phyloP scores from a whole-genome alignment of 306 rosid genomes.

The Gastrolobium bilobum region DNA sequence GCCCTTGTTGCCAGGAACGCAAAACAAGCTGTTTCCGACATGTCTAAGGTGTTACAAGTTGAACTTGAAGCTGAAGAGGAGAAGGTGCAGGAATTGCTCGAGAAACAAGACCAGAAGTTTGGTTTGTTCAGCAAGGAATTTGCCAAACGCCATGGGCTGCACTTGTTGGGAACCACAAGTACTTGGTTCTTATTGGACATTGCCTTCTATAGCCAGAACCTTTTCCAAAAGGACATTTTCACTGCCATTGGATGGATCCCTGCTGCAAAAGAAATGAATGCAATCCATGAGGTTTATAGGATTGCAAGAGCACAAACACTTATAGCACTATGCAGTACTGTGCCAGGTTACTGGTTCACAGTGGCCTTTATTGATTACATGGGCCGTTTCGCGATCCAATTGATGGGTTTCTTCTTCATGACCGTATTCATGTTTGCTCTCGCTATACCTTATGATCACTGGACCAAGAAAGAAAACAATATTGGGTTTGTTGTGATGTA shows the following conservation, averaged over 20 bases:
- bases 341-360: constrained; percentile 95
- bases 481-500: constrained; percentile 78
- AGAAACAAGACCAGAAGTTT: constrained; percentile 42
- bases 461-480: constrained; percentile 62
- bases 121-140: constrained; percentile 75
- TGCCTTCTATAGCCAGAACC: constrained; percentile 90
- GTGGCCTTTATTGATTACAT: constrained; percentile 70
- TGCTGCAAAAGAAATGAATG: constrained; percentile 68
- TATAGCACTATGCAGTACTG: constrained; percentile 84
- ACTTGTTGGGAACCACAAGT: constrained; percentile 74
- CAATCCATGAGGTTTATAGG: constrained; percentile 71
- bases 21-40: constrained; percentile 75
- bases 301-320: constrained; percentile 89
- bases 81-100: constrained; percentile 28
- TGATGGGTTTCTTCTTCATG: constrained; percentile 95
- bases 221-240: constrained; percentile 92
- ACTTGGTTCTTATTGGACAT: constrained; percentile 91
- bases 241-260: constrained; percentile 87
- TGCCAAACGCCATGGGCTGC: constrained; percentile 73
- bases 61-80: constrained; percentile 67
- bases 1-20: constrained; percentile 85
- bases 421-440: constrained; percentile 92
- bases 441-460: constrained; percentile 88
- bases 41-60: constrained; percentile 85
- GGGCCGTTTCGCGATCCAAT: constrained; percentile 84